Evolutionary conservation across 352 stramenopile genomes (phyloP).

Genomic region (Globisporangium abappressorium): DNA sequence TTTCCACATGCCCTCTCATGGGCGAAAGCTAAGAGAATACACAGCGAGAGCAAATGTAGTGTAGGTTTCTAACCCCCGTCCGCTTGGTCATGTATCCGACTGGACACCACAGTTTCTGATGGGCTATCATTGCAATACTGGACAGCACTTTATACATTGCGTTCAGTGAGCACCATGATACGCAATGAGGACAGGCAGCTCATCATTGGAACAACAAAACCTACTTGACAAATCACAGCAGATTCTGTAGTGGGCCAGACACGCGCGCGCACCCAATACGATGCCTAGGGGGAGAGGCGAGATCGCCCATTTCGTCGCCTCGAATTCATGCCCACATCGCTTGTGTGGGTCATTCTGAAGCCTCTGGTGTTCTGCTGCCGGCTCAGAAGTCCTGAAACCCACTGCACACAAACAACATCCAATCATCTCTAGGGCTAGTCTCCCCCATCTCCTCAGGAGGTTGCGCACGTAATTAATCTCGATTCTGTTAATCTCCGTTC

Average conservation of each 20-base stretch:
- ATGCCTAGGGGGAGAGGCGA: neutral
- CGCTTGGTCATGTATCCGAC: neutral
- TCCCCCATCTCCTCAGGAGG: neutral
- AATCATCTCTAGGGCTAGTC: neutral
- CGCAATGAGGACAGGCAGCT: neutral
- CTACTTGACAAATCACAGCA: no score
- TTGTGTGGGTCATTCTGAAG: neutral
- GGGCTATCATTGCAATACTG: no score
- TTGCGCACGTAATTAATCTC: neutral
- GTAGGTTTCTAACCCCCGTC: neutral
- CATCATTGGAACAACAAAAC: neutral
- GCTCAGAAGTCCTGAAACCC: neutral
- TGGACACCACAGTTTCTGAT: neutral
- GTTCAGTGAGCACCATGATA: neutral
- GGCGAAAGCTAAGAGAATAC: neutral
- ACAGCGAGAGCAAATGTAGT: neutral
- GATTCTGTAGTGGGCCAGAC: neutral
- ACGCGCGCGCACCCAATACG: neutral
- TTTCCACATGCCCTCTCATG: neutral
- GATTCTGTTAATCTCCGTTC: neutral
- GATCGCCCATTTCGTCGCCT: neutral
- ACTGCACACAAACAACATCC: neutral
- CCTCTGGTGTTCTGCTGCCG: neutral
- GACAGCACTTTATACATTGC: neutral
- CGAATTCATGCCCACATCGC: neutral